Conservation (phyloP, 805 yeast species). For the Saccharomyces jurei region DNA sequence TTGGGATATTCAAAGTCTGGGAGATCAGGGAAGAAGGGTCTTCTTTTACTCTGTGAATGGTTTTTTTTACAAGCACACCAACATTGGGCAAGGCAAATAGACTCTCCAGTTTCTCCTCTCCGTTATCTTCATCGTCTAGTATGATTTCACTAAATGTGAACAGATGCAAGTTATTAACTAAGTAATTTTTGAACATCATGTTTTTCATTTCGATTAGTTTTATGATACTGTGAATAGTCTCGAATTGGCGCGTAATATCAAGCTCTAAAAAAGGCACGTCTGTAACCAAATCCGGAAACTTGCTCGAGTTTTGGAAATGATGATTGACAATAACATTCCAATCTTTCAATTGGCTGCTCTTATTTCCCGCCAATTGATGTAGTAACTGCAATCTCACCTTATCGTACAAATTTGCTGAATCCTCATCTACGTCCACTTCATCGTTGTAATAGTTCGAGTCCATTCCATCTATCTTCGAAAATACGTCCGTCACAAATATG, state of each 20-base stretch:
- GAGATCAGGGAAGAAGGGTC: slow-evolving; percentile 1
- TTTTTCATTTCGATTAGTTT: slow-evolving; percentile 26
- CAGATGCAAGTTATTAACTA: slow-evolving; percentile 20
- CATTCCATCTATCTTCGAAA: slow-evolving; percentile 2
- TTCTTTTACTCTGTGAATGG: slow-evolving; percentile 3
- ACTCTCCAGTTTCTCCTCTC: neutral
- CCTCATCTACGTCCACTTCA: slow-evolving; percentile 5
- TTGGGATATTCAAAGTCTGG: slow-evolving; percentile 13
- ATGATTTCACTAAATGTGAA: slow-evolving; percentile 22
- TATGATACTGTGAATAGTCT: slow-evolving; percentile 19
- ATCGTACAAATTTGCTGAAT: slow-evolving; percentile 11
- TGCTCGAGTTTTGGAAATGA: slow-evolving; percentile 8
- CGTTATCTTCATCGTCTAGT: slow-evolving; percentile 7
- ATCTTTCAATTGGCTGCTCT: slow-evolving; percentile 14
- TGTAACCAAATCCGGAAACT: slow-evolving; percentile 4
- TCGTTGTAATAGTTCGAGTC: slow-evolving; percentile 4
- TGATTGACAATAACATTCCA: slow-evolving; percentile 24
- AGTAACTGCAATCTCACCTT: slow-evolving; percentile 15
- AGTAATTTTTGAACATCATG: slow-evolving; percentile 23
- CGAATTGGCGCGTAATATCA: slow-evolving; percentile 14
- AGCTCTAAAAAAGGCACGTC: slow-evolving; percentile 9
- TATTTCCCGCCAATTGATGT: slow-evolving; percentile 20
- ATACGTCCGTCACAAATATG: slow-evolving; percentile 18
- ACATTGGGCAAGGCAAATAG: slow-evolving; percentile 20
- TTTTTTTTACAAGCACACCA: slow-evolving; percentile 19